phyloP scores from a whole-genome alignment of 441 rosid species.

The Francoa sonchifolia region DNA sequence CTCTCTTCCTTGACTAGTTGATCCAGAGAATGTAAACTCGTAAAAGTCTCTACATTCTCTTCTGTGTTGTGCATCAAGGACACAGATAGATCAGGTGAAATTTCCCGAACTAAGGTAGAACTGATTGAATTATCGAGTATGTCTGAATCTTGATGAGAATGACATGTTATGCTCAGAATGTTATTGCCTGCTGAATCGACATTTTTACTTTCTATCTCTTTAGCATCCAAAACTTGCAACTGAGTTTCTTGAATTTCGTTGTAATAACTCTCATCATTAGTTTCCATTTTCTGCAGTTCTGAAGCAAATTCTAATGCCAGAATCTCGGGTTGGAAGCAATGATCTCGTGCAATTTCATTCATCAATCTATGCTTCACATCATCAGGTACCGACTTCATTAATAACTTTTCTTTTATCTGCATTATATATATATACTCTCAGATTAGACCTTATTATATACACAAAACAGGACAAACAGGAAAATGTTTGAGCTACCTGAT shows the following conservation, averaged over 20 bases:
- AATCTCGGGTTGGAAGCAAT: slow-evolving; percentile 23
- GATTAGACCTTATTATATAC: too few relatives aligned
- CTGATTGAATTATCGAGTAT: slow-evolving; percentile 12
- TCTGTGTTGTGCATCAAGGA: slow-evolving; percentile 5
- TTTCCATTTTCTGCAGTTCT: slow-evolving; percentile 32
- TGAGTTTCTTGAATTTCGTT: slow-evolving; percentile 1
- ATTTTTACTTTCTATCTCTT: slow-evolving; percentile 4
- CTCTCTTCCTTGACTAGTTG: slow-evolving; percentile 5
- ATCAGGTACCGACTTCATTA: slow-evolving; percentile 28
- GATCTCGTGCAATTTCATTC: slow-evolving; percentile 38
- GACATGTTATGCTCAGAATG: not conserved
- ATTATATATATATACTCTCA: too few relatives aligned
- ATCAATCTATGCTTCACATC: slow-evolving; percentile 34
- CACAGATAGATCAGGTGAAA: slow-evolving; percentile 15
- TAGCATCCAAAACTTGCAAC: slow-evolving; percentile 9
- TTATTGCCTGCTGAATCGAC: slow-evolving; percentile 11
- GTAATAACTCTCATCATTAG: not conserved
- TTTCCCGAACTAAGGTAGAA: slow-evolving; percentile 18
- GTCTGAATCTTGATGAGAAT: slow-evolving; percentile 9
- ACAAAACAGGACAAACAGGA: too few relatives aligned
- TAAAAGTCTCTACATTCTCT: slow-evolving; percentile 10
- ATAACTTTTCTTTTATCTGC: slow-evolving; percentile 46
- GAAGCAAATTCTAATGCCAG: slow-evolving; percentile 45
- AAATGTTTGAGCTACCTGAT: too few relatives aligned
- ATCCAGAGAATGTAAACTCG: too few relatives aligned